Evolutionary conservation across 176 grass and related monocot species (phyloP), one percentile per base, ranked within the genome.

Genomic region (Otatea glauca): DNA sequence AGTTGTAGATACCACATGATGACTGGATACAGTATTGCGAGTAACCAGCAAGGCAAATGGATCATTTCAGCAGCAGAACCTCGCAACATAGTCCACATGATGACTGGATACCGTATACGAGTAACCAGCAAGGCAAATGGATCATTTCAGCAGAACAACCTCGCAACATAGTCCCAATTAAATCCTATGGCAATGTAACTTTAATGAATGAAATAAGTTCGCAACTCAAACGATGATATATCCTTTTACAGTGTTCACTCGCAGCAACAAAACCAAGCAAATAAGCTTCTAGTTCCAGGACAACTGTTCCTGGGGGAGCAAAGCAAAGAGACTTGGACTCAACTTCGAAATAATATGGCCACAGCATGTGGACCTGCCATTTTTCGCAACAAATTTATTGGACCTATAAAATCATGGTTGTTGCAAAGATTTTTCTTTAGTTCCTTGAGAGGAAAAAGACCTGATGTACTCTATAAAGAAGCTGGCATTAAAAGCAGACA

Each of bases 361-460:
- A 37, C 16, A 39, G 15, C 41, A 62, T 39, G 18, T 54, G 56
- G 32, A 35, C 37, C 16, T 44, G 41, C 27, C 4, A 2, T 77
- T 70, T 80, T 80, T 53, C n/a, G 13, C 34, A 44, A 50, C 21
- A 65, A 21, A 64, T 38, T 83, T 61, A 63, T 72, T 62, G 24
- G 11, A 23, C 3, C 70, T 67, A 7, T 7, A 50, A 34, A 68
- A 34, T 60, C 23, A 44, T 35, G 17, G 17, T 74, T 65, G 35
- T 54, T 44, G 7, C n/a, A 59, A 50, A 72, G 23, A 48, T 15
- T 35, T 16, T 74, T 61, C 80, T 32, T 79, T 35, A 23, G 51
- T 23, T 38, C 42, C 17, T 50, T 43, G 16, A 72, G 3, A 27
- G 27, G 43, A 47, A 18, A 18, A 78, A 25, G 43, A n/a, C 21